Base-by-base conservation (phyloP, 805 yeast genomes). In the Jamesozyma gamospora region DNA sequence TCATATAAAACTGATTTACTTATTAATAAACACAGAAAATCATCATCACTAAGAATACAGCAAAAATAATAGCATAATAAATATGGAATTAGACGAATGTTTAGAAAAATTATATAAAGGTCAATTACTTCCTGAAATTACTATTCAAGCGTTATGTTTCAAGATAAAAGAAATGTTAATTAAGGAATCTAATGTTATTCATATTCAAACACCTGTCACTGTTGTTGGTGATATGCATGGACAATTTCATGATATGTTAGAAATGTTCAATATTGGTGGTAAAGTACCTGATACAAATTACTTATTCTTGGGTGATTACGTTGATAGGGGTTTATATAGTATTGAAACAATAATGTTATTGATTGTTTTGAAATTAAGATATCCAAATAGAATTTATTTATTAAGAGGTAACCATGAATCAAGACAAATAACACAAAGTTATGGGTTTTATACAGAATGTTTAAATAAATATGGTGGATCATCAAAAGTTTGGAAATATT, bases 181-280 rank as follows among this genome's bases (percentile, higher is more conserved):
- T 15, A 65, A 70, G 30, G 95, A 85, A 49, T 81, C 94, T 44
- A 92, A 92, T 55, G 94, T 92, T 28, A 85, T 90, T 36, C 82
- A 85, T 33, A 68, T 92, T 7, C 67, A 69, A 28, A 75, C 94
- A 2, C 98, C 98, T 1, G 85, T 92, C 10, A 86, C 97, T 0
- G 85, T 92, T 7, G 96, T 92, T 4, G 98, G 98, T 1, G 98
- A 92, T 56, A 90, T 92, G 34, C 98, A 92, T 53, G 98, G 97
- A 8, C 98, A 92, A 62, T 92, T 84, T 55, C 94, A 88, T 58
- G 98, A 92, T 58, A 66, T 92, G 40, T 62, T 92, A 25, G 98
- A 92, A 59, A 86, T 92, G 27, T 92, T 92, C 63, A 77, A 80
- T 43, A 92, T 90, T 29, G 97, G 96, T 1, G 98, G 97, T 0